phyloP scores from a whole-genome alignment of 2,329 filamentous ascomycete species.

The Venturia pyrina region DNA sequence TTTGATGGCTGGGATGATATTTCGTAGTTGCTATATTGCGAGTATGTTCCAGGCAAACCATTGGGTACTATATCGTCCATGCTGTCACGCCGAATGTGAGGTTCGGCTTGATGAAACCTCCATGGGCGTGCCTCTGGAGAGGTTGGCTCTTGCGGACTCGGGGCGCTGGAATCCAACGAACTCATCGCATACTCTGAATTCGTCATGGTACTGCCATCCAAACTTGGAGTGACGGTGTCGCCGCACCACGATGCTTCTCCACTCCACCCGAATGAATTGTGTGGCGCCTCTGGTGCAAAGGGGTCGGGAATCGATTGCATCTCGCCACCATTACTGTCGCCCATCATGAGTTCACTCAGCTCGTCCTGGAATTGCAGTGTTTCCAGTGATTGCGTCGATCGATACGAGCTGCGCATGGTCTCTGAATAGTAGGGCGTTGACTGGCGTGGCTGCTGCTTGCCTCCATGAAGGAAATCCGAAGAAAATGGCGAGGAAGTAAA shows the following conservation, averaged over 20 bases:
- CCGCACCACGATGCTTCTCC: neutral
- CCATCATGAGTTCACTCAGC: slow-evolving; percentile 2
- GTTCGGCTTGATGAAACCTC: neutral
- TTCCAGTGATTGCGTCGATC: neutral
- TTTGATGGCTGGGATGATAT: neutral
- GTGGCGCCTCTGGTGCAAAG: neutral
- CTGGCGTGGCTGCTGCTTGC: neutral
- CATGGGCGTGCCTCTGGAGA: neutral
- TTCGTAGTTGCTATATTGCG: neutral
- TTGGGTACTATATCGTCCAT: neutral
- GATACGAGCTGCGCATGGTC: neutral
- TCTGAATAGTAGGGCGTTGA: neutral
- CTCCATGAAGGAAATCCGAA: neutral
- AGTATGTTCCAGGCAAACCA: neutral
- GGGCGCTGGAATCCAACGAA: neutral
- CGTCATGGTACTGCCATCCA: neutral
- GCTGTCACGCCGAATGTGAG: slow-evolving; percentile 1
- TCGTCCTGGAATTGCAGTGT: slow-evolving; percentile 1
- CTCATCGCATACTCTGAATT: neutral
- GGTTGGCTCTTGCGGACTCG: neutral
- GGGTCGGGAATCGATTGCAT: neutral
- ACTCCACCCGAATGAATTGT: neutral
- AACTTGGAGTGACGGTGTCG: neutral
- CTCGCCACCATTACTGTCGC: neutral
- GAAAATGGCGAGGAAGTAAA: neutral